Evolutionary conservation across 2,329 filamentous ascomycete species (phyloP), one percentile per base, ranked within the genome.

Genomic region (Xylaria digitata): DNA sequence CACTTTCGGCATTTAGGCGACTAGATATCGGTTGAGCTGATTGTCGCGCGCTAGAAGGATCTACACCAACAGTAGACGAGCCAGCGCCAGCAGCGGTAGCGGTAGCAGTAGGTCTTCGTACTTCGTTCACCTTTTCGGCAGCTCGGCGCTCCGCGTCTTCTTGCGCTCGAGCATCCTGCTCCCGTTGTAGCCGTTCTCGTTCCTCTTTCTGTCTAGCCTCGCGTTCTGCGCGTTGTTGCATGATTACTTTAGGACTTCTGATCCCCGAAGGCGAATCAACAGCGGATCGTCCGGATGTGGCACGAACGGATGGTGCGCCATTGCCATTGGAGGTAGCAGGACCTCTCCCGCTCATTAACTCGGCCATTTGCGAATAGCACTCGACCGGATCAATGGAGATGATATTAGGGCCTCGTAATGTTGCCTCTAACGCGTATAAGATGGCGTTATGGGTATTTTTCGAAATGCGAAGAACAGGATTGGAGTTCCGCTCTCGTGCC

Each of bases 281-380:
- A 61, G 85, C 84, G 21, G 86, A 83, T 49, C 68, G 60, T 37
- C 63, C 66, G 2, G 82, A 80, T n/a, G 82, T 81, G 1, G 82
- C 80, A 34, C 83, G 82, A 55, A 84, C 82, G 13, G 83, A 78
- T 1, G 82, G 74, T 42, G 81, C 67, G 64, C 82, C 85, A 77
- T 86, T 86, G 72, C 86, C 87, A 76, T 87, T 86, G 71, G 86
- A 83, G 70, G 82, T 79, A 72, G 82, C 80, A 73, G 85, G 83
- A 70, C 84, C 82, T 75, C 88, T 87, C 76, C 88, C 85, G 66
- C 79, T 78, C 69, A 84, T 79, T 74, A 97, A 85, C 79, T 97
- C 94, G 73, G 94, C 92, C 94, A 99, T 98, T 75, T 89, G 88
- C 73, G 94, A 92, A 86, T 92, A 91, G 83, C 97, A 92, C 84